These are phyloP conservation scores for Phalaenopsis aphrodite DNA, from an alignment of 106 monocot genomes.

Conservation along the genomic window DNA sequence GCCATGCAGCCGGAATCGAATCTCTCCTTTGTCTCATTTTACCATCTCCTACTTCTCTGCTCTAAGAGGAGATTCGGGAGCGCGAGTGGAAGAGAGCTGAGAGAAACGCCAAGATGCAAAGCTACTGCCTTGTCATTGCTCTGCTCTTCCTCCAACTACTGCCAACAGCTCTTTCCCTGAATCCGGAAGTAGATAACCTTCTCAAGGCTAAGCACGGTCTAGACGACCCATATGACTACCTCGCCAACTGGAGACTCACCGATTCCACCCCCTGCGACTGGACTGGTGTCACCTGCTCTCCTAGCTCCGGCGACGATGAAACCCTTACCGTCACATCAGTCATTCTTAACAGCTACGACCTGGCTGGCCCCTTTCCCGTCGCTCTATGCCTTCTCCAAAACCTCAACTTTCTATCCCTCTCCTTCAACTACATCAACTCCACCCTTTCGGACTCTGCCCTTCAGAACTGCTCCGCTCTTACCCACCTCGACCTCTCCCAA, in stretches of 20 bases:
- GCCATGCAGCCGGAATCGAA: background rate
- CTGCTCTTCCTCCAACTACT: constrained; percentile 1
- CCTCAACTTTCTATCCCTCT: constrained; percentile 41
- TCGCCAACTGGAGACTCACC: constrained; percentile 30
- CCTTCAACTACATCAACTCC: constrained; percentile 56
- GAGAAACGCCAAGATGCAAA: constrained; percentile 2
- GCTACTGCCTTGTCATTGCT: background rate
- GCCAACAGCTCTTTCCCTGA: constrained; percentile 12
- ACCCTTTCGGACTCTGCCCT: constrained; percentile 26
- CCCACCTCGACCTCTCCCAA: constrained; percentile 46
- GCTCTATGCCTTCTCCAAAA: constrained; percentile 46
- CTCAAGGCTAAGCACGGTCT: constrained; percentile 27
- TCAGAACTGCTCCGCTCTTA: constrained; percentile 30
- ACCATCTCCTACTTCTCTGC: background rate
- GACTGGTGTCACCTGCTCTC: constrained; percentile 33
- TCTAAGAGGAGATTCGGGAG: background rate
- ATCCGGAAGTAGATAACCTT: constrained; percentile 37
- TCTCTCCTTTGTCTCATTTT: background rate
- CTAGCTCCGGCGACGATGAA: background rate
- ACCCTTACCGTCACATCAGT: constrained; percentile 15
- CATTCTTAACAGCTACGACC: constrained; percentile 15
- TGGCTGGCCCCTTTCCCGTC: constrained; percentile 35
- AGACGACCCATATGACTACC: constrained; percentile 15
- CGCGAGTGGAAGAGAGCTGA: background rate
- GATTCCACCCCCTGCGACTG: constrained; percentile 46